A percentile compares a stretch with the other conserved stretches of the same genome.
phyloP scores from a whole-genome alignment of 2,329 filamentous ascomycete species.

The Colletotrichum gigasporum region DNA sequence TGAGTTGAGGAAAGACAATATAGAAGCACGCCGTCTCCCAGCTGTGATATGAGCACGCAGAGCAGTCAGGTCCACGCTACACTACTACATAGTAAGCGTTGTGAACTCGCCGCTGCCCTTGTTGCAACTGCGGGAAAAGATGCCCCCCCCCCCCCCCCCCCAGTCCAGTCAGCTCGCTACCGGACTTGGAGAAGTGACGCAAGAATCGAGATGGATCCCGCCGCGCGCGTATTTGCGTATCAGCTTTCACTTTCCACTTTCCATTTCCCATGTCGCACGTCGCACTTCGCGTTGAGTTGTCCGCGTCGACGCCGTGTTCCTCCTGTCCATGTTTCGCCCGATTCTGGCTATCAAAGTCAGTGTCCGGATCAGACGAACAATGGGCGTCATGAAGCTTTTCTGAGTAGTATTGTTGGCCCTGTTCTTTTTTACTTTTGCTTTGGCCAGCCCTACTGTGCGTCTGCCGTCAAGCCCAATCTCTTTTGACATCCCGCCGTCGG shows the following conservation, averaged over 20 bases:
- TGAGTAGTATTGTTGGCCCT: no score
- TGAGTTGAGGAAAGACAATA: no score
- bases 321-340: slow-evolving; percentile 9
- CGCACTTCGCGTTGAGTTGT: neutral
- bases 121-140: neutral
- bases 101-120: neutral
- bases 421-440: neutral
- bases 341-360: slow-evolving; percentile 2
- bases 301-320: neutral
- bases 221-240: neutral
- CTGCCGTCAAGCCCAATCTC: neutral
- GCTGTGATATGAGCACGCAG: no score
- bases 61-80: no score
- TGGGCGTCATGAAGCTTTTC: neutral
- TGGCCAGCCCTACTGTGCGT: neutral
- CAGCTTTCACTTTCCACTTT: no score
- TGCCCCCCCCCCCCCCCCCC: no score
- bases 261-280: no score
- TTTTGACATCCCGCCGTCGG: neutral
- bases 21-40: no score
- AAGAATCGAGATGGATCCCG: neutral
- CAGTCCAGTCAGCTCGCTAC: neutral
- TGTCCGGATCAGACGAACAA: slow-evolving; percentile 12
- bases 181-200: no score
- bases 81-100: no score